Base-by-base conservation (phyloP, 495 filamentous ascomycete species). In the Penicillium nucicola region DNA sequence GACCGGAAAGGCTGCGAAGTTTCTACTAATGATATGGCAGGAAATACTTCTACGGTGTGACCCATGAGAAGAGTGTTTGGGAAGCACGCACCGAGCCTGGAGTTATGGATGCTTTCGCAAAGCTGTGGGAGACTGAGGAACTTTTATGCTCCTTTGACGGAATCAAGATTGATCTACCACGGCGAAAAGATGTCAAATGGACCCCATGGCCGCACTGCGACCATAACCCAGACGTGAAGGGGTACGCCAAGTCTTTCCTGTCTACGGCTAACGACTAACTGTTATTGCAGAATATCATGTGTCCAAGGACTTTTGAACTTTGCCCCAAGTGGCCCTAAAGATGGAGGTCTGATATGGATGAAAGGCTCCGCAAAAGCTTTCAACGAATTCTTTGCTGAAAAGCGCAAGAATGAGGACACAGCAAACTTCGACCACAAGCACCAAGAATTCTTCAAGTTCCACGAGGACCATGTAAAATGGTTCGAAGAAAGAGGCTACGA, bases 141-240 rank as follows among this genome's bases (percentile, higher is more conserved):
- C 48, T 75, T 5, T 53, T 75, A 18, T 47, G 18, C 12, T 73
- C 69, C 3, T 75, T 75, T 52, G 69, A 75, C 30, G 70, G 63
- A 0, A 42, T 73, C 45, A 73, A 73, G 22, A 54, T 67, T 31
- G 64, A 65, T 4, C 40, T 72, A 15, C 67, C 65, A 2, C 53
- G 51, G 10, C 61, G 64, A 15, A 69, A 61, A 50, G 63, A 60
- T 38, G 42, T 67, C 23, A 55, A 53, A 20, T 58, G 61, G 52
- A 67, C 48, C 22, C 63, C 66, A 7, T 72, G 71, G 69, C 71
- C 69, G 8, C 71, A 72, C 37, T 65, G 60, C 40, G 71, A 75
- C 42, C 71, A 75, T 52, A 66, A 65, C 47, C 69, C 61, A 11
- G 42, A 63, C 22, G 61, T 64, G 0, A 69, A 69, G 42, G 71